A percentile compares a stretch with the other conserved stretches of the same genome.
Evolutionary conservation across 768 basidiomycete genomes (phyloP).

Genomic region (Rhizopogon salebrosus): DNA sequence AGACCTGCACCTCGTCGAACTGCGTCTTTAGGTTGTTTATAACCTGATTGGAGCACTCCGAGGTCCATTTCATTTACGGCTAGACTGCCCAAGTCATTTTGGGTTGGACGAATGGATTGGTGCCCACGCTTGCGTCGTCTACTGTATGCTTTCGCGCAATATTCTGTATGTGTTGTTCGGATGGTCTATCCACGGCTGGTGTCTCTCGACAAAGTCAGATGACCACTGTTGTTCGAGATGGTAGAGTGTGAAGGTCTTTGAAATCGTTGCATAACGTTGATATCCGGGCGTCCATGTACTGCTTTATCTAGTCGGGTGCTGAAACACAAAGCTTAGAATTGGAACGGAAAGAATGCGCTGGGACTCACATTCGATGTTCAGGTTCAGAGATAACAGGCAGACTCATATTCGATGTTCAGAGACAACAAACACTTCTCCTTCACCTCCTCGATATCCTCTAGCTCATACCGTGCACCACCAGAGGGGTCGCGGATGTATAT

Average conservation of each 20-base stretch:
- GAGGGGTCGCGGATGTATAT: constrained; percentile 93
- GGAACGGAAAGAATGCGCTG: neutral
- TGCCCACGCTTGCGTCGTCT: constrained; percentile 32
- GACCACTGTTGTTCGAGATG: constrained; percentile 53
- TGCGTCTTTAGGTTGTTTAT: constrained; percentile 84
- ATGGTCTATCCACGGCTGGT: constrained; percentile 60
- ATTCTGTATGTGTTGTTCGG: constrained; percentile 68
- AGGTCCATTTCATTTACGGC: constrained; percentile 73
- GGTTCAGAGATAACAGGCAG: constrained; percentile 83
- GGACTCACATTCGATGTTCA: constrained; percentile 93
- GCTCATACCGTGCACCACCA: constrained; percentile 91
- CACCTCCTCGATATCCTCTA: constrained; percentile 92
- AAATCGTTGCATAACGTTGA: constrained; percentile 80
- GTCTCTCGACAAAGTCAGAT: constrained; percentile 61
- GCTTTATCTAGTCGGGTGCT: constrained; percentile 98
- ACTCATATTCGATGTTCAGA: constrained; percentile 94
- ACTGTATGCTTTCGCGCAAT: constrained; percentile 70
- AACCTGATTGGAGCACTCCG: constrained; percentile 69
- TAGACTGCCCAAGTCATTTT: constrained; percentile 67
- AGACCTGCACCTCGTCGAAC: constrained; percentile 91
- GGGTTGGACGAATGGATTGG: constrained; percentile 38
- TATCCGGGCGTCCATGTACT: constrained; percentile 94
- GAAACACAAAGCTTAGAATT: constrained; percentile 8
- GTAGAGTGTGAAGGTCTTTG: constrained; percentile 73
- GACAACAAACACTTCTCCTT: constrained; percentile 84